A percentile compares a stretch with the other conserved stretches of the same genome.
Evolutionary conservation across 176 grass and related monocot species (phyloP).

Genomic region (Tillandsia fasciculata): DNA sequence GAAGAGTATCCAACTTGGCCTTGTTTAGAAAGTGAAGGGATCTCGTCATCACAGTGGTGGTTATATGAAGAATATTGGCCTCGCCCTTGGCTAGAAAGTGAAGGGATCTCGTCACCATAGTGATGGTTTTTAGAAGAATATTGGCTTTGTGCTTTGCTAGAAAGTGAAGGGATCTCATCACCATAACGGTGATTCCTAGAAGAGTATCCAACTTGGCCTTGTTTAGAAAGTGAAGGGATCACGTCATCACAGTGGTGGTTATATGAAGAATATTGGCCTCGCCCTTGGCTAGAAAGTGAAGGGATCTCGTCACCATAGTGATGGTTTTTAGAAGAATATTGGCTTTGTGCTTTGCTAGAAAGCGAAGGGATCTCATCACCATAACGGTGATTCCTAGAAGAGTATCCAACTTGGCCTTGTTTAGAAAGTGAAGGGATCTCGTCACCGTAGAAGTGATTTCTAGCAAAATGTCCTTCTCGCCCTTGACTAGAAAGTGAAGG

Average conservation of each 20-base stretch:
- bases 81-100: background rate
- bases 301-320: background rate
- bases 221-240: background rate
- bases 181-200: too few relatives aligned
- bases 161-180: background rate
- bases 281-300: background rate
- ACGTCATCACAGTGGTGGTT: background rate
- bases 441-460: background rate
- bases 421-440: constrained; percentile 12
- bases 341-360: constrained; percentile 12
- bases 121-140: background rate
- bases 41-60: background rate
- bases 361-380: constrained; percentile 5
- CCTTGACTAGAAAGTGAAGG: background rate
- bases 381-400: background rate
- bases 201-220: background rate
- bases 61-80: too few relatives aligned
- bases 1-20: too few relatives aligned
- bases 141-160: background rate
- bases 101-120: background rate
- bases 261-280: background rate
- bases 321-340: background rate
- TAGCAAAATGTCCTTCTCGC: background rate
- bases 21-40: too few relatives aligned
- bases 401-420: constrained; percentile 9